Conservation (phyloP, 2,329 filamentous ascomycete species). For the Aspergillus chevalieri region DNA sequence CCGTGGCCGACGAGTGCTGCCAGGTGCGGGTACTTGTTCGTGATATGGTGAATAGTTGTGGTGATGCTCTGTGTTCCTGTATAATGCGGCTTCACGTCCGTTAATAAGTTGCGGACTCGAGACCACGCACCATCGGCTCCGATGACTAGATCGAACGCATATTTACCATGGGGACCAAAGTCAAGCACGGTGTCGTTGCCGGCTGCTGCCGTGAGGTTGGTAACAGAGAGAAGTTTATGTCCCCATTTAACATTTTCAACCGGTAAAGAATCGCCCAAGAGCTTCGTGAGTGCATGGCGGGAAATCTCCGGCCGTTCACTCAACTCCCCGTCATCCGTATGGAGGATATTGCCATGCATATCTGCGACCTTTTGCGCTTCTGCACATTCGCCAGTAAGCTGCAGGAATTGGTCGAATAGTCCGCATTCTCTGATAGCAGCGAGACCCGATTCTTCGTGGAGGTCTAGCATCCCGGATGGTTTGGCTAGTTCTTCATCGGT, state of each 20-base stretch:
- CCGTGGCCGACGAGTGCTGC: slow-evolving; percentile 19
- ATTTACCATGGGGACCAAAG: slow-evolving; percentile 7
- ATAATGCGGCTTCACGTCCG: slow-evolving; percentile 16
- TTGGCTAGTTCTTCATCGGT: slow-evolving; percentile 10
- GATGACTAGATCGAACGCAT: slow-evolving; percentile 17
- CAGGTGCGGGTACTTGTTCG: slow-evolving; percentile 16
- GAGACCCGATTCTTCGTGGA: slow-evolving; percentile 22
- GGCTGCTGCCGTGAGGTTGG: not conserved
- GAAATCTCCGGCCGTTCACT: slow-evolving; percentile 22
- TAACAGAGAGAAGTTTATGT: slow-evolving; percentile 14
- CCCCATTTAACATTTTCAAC: slow-evolving; percentile 13
- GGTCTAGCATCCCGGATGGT: slow-evolving; percentile 20
- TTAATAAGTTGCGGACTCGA: slow-evolving; percentile 15
- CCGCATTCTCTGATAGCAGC: slow-evolving; percentile 18
- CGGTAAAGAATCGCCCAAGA: slow-evolving; percentile 13
- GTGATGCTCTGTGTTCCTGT: slow-evolving; percentile 12
- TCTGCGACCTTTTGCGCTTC: slow-evolving; percentile 15
- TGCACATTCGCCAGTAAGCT: slow-evolving; percentile 15
- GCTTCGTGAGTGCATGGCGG: slow-evolving; percentile 13
- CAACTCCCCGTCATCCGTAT: slow-evolving; percentile 9
- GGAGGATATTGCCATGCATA: slow-evolving; percentile 13
- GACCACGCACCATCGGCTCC: slow-evolving; percentile 28
- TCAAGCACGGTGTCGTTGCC: slow-evolving; percentile 7
- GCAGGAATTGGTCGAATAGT: slow-evolving; percentile 18
- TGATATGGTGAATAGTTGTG: slow-evolving; percentile 14